Evolutionary conservation across 2,329 filamentous ascomycete genomes (phyloP).

Genomic region (Fusarium sp.): DNA sequence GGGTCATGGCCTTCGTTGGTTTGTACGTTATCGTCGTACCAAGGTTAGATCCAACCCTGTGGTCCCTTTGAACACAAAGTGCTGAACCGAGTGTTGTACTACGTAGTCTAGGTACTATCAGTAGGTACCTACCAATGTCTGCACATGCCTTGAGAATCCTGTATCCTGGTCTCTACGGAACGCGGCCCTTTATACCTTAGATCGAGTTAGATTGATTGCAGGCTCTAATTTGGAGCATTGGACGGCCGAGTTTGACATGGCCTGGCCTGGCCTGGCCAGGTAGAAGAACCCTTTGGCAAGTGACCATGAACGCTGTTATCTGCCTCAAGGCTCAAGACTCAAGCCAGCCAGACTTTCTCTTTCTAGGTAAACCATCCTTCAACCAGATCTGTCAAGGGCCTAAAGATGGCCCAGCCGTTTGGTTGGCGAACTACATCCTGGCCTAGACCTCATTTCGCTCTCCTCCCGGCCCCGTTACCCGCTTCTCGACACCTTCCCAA

Average conservation of each 20-base stretch:
- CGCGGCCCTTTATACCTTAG: slow-evolving; percentile 42
- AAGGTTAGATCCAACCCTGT: slow-evolving; percentile 8
- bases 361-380: slow-evolving; percentile 14
- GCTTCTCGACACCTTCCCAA: slow-evolving; percentile 48
- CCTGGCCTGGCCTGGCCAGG: slow-evolving; percentile 15
- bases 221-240: slow-evolving; percentile 28
- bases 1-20: slow-evolving; percentile 3
- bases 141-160: neutral
- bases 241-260: slow-evolving; percentile 20
- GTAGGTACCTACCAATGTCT: neutral
- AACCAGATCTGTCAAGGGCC: slow-evolving; percentile 46
- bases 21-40: slow-evolving; percentile 14
- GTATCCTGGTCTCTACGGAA: slow-evolving; percentile 35
- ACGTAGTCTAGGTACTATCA: neutral
- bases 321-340: too few relatives aligned
- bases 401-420: slow-evolving; percentile 46
- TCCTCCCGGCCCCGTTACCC: slow-evolving; percentile 48
- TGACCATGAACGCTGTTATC: slow-evolving; percentile 40
- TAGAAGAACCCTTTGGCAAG: slow-evolving; percentile 9
- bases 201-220: slow-evolving; percentile 19
- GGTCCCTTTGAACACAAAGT: slow-evolving; percentile 1
- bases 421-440: slow-evolving; percentile 47
- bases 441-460: slow-evolving; percentile 48
- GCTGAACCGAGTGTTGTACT: neutral
- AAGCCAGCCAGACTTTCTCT: slow-evolving; percentile 4